phyloP scores from a whole-genome alignment of 495 filamentous ascomycete species.

The Penicillium cosmopolitanum region DNA sequence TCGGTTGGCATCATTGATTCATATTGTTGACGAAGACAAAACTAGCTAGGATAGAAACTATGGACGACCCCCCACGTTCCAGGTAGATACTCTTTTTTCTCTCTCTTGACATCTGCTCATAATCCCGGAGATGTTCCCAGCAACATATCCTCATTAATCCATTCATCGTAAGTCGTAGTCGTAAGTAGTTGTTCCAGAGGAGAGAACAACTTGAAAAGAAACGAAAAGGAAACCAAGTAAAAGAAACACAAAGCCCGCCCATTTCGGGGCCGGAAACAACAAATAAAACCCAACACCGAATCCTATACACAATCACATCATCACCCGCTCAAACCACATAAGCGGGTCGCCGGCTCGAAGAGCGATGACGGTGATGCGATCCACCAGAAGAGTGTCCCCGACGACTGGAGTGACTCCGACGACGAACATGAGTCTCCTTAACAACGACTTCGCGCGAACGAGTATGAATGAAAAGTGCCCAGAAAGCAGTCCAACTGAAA shows the following conservation, averaged over 20 bases:
- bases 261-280: conserved; percentile 8
- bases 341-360: conserved; percentile 38
- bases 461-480: conserved; percentile 61
- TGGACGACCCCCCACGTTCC: conserved; percentile 8
- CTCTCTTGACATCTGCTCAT: too few species aligned
- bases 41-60: conserved; percentile 5
- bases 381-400: conserved; percentile 35
- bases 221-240: background rate
- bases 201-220: conserved; percentile 1
- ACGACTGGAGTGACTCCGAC: conserved; percentile 48
- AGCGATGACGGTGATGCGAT: conserved; percentile 38
- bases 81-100: background rate
- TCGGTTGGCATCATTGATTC: background rate
- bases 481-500: conserved; percentile 72
- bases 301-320: conserved; percentile 1
- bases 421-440: conserved; percentile 45
- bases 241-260: background rate
- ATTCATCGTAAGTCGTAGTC: conserved; percentile 17
- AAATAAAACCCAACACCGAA: conserved; percentile 3
- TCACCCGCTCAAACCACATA: conserved; percentile 41
- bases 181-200: background rate
- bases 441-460: conserved; percentile 39
- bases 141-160: conserved; percentile 14
- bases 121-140: background rate
- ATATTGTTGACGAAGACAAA: background rate